Conservation (phyloP, 139 green algal genomes). For the Volvox reticuliferus region DNA sequence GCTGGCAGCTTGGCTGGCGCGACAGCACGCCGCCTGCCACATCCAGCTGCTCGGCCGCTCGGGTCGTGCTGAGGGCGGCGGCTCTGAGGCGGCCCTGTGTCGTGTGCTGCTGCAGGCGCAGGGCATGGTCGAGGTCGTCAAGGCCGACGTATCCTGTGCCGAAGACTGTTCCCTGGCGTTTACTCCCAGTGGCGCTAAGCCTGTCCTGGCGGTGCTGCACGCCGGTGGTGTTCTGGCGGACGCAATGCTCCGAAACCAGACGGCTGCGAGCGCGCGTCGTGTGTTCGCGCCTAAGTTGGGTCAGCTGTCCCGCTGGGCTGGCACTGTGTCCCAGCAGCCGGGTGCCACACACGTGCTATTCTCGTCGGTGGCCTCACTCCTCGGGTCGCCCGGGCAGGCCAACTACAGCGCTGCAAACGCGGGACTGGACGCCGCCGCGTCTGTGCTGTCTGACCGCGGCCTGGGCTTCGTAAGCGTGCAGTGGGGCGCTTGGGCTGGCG, state of each 20-base stretch:
- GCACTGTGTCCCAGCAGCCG: constrained; percentile 44
- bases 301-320: constrained; percentile 16
- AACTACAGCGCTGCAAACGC: constrained; percentile 90
- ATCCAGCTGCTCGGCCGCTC: constrained; percentile 56
- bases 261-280: constrained; percentile 45
- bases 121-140: constrained; percentile 22
- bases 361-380: constrained; percentile 74
- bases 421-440: constrained; percentile 69
- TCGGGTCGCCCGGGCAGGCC: constrained; percentile 84
- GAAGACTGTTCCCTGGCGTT: constrained; percentile 38
- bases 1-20: constrained; percentile 70
- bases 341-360: constrained; percentile 64
- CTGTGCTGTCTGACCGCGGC: constrained; percentile 47
- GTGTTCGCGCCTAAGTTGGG: constrained; percentile 71
- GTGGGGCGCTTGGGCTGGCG: constrained; percentile 86
- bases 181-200: not conserved
- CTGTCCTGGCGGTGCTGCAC: constrained; percentile 66
- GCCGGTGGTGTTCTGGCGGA: constrained; percentile 75
- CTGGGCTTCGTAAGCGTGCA: constrained; percentile 72
- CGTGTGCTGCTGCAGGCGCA: not conserved
- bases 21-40: constrained; percentile 36
- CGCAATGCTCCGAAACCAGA: constrained; percentile 69
- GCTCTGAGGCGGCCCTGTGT: not conserved
- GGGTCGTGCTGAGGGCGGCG: not conserved
- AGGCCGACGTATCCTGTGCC: constrained; percentile 30